Base-by-base conservation (phyloP, 2,329 filamentous ascomycete genomes). In the Hypoxylon sp. region DNA sequence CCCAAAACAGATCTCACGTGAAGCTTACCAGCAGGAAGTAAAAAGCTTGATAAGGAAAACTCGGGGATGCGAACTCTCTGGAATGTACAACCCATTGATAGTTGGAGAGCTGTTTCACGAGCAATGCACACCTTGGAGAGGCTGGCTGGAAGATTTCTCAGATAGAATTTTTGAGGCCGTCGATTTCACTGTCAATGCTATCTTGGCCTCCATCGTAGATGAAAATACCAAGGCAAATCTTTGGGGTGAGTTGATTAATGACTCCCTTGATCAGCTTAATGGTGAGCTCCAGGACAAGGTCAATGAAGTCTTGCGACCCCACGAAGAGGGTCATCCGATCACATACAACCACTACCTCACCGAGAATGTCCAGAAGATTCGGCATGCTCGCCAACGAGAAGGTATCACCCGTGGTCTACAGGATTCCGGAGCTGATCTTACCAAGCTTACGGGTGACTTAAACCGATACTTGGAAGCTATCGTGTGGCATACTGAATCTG, bases 331-430 rank as follows among this genome's bases (percentile, higher is more conserved):
- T 0, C 72, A 75, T 43, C 70, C 73, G 0, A 74, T 75, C 25
- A 75, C 72, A 0, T 75, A 75, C 48, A 72, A 75, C 42, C 64
- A 69, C 34, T 63, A 70, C 30, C 56, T 75, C 2, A 70, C 66
- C 1, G 66, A 72, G 5, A 69, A 54, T 1, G 57, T 75, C 1
- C 66, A 72, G 37, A 64, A 67, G 19, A 61, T 61, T 12, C 65
- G 64, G 2, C 37, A 13, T 5, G 23, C 8, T 7, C 50, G 23
- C 11, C 17, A 27, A 4, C 15, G 61, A 3, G 23, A 29, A 0
- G 48, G 9, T 15, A 38, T 59, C 4, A 46, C 12, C 12, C 8
- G 13, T 1, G 41, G 40, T 7, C 12, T 58, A 12, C 17, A 8
- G 6, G 46, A 46, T 8, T 15, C 23, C 6, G 38, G 37, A 12